Base-by-base conservation (phyloP, 2,329 filamentous ascomycete species). In the Ophiostoma fasciatum region DNA sequence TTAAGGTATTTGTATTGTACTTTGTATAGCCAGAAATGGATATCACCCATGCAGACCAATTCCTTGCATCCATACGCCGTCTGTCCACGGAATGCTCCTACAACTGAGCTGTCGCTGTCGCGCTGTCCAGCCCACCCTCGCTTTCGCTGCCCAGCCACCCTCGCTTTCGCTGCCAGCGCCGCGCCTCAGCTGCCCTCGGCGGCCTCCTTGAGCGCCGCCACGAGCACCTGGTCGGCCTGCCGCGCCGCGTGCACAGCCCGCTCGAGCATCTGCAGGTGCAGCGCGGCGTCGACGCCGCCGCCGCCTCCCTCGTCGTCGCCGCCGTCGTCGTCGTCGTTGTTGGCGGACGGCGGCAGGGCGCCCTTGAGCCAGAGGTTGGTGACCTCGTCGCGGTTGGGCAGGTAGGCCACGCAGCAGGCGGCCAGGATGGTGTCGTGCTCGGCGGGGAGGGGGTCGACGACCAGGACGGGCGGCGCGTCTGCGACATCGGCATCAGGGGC, bases 351-450 rank as follows among this genome's bases (percentile, higher is more conserved):
- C 3, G 66, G 60, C 8, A 71, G 42, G 40, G 64, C 60, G 6
- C 90, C 88, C 60, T 87, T 94, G 51, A 92, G 72, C 90, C 90
- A 98, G 14, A 96, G 58, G 51, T 94, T 87, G 8, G 88, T 94
- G 35, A 96, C 75, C 56, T 98, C 90, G 47, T 96, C 88, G 43
- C 87, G 69, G 17, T 68, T 70, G 35, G 85, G 81, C 46, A 96
- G 67, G 56, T 94, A 96, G 10, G 79, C 90, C 26, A 98, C 79
- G 43, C 90, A 84, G 57, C 84, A 94, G 32, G 82, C 83, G 10
- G 87, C 84, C 31, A 81, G 55, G 35, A 96, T 72, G 25, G 75
- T 69, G 20, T 72, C 63, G 53, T 93, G 83, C 51, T 94, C 85
- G 6, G 78, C 71, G 7, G 85, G 77, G 44, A 82, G 76, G 1